Base-by-base conservation (phyloP, 2,329 filamentous ascomycete species). In the Huntiella moniliformis region DNA sequence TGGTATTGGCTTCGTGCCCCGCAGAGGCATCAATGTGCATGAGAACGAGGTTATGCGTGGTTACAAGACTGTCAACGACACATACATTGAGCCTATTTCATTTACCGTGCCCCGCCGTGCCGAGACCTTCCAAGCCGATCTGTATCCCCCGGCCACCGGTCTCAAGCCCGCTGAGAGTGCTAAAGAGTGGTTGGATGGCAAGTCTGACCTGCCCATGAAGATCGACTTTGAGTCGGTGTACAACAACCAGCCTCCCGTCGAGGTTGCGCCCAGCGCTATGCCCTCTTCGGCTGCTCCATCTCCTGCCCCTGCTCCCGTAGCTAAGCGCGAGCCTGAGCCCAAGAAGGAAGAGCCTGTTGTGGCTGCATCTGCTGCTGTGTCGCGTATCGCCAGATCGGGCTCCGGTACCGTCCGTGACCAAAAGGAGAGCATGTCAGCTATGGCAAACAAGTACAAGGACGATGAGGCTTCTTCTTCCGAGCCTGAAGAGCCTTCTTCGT, bases 41-140 rank as follows among this genome's bases (percentile, higher is more conserved):
- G 91, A 96, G 54, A 96, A 96, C 60, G 91, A 98, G 61, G 74
- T 95, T 45, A 87, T 93, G 71, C 79, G 87, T 54, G 87, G 82
- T 38, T 98, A 83, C 75, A 98, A 98, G 73, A 96, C 91, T 0
- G 83, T 96, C 61, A 92, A 87, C 62, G 91, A 98, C 60, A 62
- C 67, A 40, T 94, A 93, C 65, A 85, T 98, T 55, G 91, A 98
- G 64, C 91, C 91, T 36, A 82, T 98, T 57, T 94, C 91, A 2
- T 98, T 98, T 66, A 93, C 93, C 46, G 91, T 96, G 2, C 91
- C 91, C 42, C 78, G 91, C 52, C 77, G 91, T 52, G 84, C 91
- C 46, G 86, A 95, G 63, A 85, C 81, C 44, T 95, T 95, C 75
- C 88, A 96, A 65, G 84, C 86, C 51, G 91, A 98, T 58, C 95